Evolutionary conservation across 2,329 filamentous ascomycete species (phyloP).

Genomic region (Xylariales sp.): DNA sequence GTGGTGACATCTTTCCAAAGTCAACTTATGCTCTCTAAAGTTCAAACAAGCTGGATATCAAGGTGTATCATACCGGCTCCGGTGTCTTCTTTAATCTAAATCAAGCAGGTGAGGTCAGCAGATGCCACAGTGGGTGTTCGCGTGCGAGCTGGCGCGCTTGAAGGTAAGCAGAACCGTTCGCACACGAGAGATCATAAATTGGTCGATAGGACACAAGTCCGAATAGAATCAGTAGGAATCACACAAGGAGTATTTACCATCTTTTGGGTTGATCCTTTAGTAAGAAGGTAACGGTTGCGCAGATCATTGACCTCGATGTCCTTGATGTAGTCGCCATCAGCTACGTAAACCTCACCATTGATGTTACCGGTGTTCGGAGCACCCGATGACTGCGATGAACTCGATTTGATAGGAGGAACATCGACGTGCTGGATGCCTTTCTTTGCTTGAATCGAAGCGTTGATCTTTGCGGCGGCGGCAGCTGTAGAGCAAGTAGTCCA

Average conservation of each 20-base stretch:
- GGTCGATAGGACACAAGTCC: constrained; percentile 24
- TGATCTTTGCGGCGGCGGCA: constrained; percentile 85
- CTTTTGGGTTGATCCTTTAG: constrained; percentile 95
- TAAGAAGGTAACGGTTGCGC: constrained; percentile 93
- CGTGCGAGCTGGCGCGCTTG: constrained; percentile 60
- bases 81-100: constrained; percentile 99
- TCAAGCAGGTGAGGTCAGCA: constrained; percentile 90
- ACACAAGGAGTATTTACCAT: constrained; percentile 87
- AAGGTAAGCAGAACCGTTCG: constrained; percentile 66
- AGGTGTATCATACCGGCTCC: constrained; percentile 89
- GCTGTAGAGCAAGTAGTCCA: constrained; percentile 46
- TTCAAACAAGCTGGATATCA: constrained; percentile 38
- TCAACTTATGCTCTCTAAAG: constrained; percentile 53
- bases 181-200: constrained; percentile 39
- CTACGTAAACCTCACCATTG: constrained; percentile 86
- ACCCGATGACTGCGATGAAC: constrained; percentile 40
- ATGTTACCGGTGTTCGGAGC: constrained; percentile 47
- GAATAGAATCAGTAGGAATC: constrained; percentile 60
- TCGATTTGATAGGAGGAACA: constrained; percentile 72
- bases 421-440: constrained; percentile 90
- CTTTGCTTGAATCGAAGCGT: constrained; percentile 77
- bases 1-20: constrained; percentile 94
- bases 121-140: constrained; percentile 70
- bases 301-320: constrained; percentile 99
- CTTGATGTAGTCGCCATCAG: constrained; percentile 96